phyloP scores from a whole-genome alignment of 345 rosid species.

The Hirschfeldia incana region DNA sequence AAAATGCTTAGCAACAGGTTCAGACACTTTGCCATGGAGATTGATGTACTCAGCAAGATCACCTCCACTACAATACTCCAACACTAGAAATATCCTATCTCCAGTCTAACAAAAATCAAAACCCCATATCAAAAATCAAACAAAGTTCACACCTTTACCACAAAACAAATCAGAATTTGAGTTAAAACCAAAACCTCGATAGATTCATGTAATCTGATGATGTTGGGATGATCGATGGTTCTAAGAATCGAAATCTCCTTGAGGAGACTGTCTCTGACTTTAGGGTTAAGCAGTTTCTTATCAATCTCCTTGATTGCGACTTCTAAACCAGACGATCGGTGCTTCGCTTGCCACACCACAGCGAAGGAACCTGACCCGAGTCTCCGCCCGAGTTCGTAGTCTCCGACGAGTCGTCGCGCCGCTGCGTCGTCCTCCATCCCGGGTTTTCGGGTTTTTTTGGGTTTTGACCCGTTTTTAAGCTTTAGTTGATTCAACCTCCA shows the following conservation, averaged over 20 bases:
- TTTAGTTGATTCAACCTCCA: conserved; percentile 31
- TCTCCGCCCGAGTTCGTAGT: conserved; percentile 65
- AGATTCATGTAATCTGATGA: conserved; percentile 51
- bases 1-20: conserved; percentile 72
- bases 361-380: conserved; percentile 82
- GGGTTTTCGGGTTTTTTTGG: conserved; percentile 14
- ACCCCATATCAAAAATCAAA: background rate
- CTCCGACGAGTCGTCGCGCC: conserved; percentile 50
- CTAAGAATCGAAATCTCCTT: conserved; percentile 80
- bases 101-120: conserved; percentile 45
- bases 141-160: background rate
- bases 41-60: conserved; percentile 71
- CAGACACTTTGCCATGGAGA: conserved; percentile 65
- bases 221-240: conserved; percentile 73
- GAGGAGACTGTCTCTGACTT: conserved; percentile 63
- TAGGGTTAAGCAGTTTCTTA: conserved; percentile 56
- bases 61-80: conserved; percentile 90
- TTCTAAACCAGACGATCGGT: conserved; percentile 51
- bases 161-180: background rate
- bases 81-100: conserved; percentile 63
- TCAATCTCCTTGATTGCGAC: conserved; percentile 85
- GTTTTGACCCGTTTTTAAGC: conserved; percentile 33
- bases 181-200: conserved; percentile 42
- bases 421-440: conserved; percentile 43
- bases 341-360: conserved; percentile 65